phyloP scores from a whole-genome alignment of 2,329 filamentous ascomycete species.

The Fusarium kyushuense region DNA sequence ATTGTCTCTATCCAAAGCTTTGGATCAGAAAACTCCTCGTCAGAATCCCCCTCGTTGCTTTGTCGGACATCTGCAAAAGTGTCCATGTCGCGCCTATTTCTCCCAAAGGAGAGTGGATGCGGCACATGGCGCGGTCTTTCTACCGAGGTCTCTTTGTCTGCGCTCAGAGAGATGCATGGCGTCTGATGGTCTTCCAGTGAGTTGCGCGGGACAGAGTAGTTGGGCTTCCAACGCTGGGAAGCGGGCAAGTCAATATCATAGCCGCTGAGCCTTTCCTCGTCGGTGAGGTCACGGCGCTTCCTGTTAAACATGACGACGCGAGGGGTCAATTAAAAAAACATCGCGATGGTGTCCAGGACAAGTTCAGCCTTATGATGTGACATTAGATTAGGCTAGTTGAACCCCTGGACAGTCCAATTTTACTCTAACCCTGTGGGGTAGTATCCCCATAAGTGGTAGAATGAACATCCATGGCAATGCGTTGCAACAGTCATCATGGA shows the following conservation, averaged over 20 bases:
- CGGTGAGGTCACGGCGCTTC: constrained; percentile 3
- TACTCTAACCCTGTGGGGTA: background rate
- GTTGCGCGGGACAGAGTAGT: constrained; percentile 40
- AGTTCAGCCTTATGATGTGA: constrained; percentile 14
- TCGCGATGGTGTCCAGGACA: background rate
- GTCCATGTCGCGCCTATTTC: constrained; percentile 36
- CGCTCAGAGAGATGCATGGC: constrained; percentile 30
- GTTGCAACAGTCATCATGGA: background rate
- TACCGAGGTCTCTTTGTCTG: background rate
- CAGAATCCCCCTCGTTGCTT: background rate
- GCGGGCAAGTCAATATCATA: constrained; percentile 40
- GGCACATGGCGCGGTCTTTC: background rate
- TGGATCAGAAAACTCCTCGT: constrained; percentile 43
- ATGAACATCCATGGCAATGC: background rate
- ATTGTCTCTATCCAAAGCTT: constrained; percentile 49
- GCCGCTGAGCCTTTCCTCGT: constrained; percentile 20
- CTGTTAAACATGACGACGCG: constrained; percentile 26
- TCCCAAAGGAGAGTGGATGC: constrained; percentile 27
- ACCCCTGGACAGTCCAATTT: background rate
- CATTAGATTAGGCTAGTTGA: background rate
- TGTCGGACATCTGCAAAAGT: constrained; percentile 1
- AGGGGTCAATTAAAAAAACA: background rate
- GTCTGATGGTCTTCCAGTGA: constrained; percentile 4
- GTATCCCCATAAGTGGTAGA: background rate
- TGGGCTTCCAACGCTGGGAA: constrained; percentile 47